These are phyloP conservation scores for Trichomonas tenax DNA, from an alignment of 208 protist species.

Conservation along the genomic window DNA sequence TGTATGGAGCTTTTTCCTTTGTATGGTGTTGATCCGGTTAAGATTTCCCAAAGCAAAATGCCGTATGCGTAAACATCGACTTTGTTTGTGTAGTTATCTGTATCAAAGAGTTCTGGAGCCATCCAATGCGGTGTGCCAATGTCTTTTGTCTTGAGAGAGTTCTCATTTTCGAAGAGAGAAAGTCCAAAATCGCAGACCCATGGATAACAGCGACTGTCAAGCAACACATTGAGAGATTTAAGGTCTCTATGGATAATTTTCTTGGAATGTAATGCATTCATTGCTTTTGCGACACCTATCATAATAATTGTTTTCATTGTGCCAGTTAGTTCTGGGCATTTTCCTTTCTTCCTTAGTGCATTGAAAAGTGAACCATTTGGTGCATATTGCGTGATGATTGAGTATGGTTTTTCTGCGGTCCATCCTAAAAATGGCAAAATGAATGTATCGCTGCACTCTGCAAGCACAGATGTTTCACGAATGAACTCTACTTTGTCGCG, in stretches of 20 bases:
- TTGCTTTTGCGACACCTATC: neutral
- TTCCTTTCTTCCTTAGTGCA: neutral
- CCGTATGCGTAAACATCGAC: constrained; percentile 13
- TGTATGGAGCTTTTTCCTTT: neutral
- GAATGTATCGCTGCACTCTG: neutral
- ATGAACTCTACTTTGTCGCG: neutral
- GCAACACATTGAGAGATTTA: neutral
- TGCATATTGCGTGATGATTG: neutral
- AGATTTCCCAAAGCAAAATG: neutral
- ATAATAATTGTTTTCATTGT: neutral
- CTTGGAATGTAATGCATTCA: neutral
- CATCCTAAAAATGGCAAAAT: neutral
- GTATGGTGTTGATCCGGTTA: neutral
- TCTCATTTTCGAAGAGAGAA: neutral
- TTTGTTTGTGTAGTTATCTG: neutral
- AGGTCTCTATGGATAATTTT: neutral
- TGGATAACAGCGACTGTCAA: neutral
- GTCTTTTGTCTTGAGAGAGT: neutral
- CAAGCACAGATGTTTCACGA: neutral
- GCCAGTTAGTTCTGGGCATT: neutral
- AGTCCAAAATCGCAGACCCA: neutral
- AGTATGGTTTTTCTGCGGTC: neutral
- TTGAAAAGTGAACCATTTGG: neutral
- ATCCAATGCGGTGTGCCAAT: constrained; percentile 11
- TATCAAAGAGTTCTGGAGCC: neutral